Evolutionary conservation across 2,329 filamentous ascomycete species (phyloP), one percentile per base, ranked within the genome.

Genomic region (Exophiala sp.): DNA sequence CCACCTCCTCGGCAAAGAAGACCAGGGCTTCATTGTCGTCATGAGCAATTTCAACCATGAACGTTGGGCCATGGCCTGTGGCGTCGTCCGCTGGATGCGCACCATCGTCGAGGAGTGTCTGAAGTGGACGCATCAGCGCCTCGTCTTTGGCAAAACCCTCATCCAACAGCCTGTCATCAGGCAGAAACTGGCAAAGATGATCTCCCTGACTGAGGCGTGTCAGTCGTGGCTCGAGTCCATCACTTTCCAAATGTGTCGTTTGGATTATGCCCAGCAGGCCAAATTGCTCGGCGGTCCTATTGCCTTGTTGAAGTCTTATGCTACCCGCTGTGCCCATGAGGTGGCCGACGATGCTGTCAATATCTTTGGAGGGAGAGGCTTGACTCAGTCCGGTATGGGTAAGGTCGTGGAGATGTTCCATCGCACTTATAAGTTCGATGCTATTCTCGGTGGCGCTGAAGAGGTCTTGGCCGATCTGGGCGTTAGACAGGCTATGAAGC

Each of bases 31-130:
- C 82, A 76, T 73, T 50, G 85, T 86, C 62, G 79, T 85, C 62
- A 86, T 86, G 82, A 82, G 78, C 50, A 86, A 88, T 68, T 88
- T 88, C 76, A 89, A 89, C 69, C 85, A 89, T 65, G 85, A 89
- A 65, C 78, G 85, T 0, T 72, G 88, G 19, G 75, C 75, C n/a
- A 86, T 89, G 57, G 73, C 80, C 1, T 78, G 87, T 18, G 76
- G 77, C 0, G 76, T 78, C 1, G 85, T 81, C 2, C 73, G 85
- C 2, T 74, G 81, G 62, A 75, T 82, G 1, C 73, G 78, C 10
- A 66, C 78, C 1, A 80, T 82, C 0, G 78, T 82, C 58, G 76
- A 77, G 46, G 85, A 85, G 60, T 77, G 77, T 23, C 64, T 85
- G 52, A 83, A 82, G 65, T 95, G 89, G 88, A 77, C 82, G 24